A percentile compares a stretch with the other conserved stretches of the same genome.
phyloP scores from a whole-genome alignment of 2,329 filamentous ascomycete genomes.

The Ceratocystiopsis sp. region DNA sequence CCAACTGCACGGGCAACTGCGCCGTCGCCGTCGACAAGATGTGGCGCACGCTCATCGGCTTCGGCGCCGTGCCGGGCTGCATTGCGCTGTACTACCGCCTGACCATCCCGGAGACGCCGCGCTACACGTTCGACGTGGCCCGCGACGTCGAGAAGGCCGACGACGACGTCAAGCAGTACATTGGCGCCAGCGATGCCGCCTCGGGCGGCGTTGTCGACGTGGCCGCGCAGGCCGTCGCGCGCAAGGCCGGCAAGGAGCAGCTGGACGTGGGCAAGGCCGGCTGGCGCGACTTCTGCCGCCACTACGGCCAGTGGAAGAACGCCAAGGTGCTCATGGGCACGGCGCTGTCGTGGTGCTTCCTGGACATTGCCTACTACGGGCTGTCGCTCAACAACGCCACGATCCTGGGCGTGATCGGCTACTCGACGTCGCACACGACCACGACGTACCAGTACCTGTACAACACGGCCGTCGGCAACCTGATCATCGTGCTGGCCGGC shows the following conservation, averaged over 20 bases:
- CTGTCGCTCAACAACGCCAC: constrained; percentile 61
- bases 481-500: constrained; percentile 63
- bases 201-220: constrained; percentile 44
- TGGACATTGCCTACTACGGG: constrained; percentile 45
- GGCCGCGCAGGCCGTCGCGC: constrained; percentile 40
- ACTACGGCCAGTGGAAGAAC: constrained; percentile 58
- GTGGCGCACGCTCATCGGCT: constrained; percentile 69
- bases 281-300: constrained; percentile 50
- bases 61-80: constrained; percentile 63
- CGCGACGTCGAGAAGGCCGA: constrained; percentile 59
- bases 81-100: constrained; percentile 65
- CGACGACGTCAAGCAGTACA: constrained; percentile 59
- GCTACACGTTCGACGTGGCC: constrained; percentile 72
- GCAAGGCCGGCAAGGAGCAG: constrained; percentile 32
- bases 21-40: constrained; percentile 66
- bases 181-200: constrained; percentile 38
- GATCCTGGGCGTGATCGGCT: constrained; percentile 57
- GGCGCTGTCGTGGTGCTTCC: constrained; percentile 70
- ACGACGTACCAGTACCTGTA: constrained; percentile 53
- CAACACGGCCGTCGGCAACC: constrained; percentile 61
- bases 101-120: constrained; percentile 74
- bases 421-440: constrained; percentile 31
- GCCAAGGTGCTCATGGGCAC: constrained; percentile 45
- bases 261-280: constrained; percentile 53
- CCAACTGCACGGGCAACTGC: constrained; percentile 46